Base-by-base conservation (phyloP, 257 asterid genomes). In the Salvia splendens region DNA sequence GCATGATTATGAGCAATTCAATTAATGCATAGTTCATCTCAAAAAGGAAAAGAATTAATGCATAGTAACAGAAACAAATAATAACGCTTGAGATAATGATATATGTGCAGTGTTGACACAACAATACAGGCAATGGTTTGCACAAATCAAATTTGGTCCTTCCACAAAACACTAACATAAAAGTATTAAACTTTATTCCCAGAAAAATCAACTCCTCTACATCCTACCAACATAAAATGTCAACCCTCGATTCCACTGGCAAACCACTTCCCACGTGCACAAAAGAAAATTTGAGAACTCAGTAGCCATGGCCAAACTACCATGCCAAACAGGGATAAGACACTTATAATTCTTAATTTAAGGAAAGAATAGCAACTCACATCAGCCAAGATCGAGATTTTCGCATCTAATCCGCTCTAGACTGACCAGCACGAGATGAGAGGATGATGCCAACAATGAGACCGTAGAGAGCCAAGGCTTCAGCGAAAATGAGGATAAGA, bases 351-450 rank as follows among this genome's bases (percentile, higher is more conserved):
- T 66, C 61, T 24, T 67, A 63, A 51, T 48, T 47, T 52, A 59
- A 42, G 72, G 67, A 35, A 73, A 45, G 58, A 72, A 61, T 47
- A n/a, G 61, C 17, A 56, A 49, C 48, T 45, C 17, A 33, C 38
- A 11, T 42, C 43, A 14, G 28, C 75, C 42, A 12, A 47, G 41
- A 53, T 6, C 36, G 12, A 47, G 41, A 53, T 6, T 40, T n/a
- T 30, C 57, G 67, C 57, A 20, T 73, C 75, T 84, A 84, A 38
- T 84, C 89, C 8, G 89, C 89, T 74, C 89, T 70, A 17, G 89
- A 83, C 75, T 83, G 89, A 56, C 89, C 89, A 60, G 89, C 89
- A 16, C 89, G 89, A 61, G 89, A 83, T 33, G 89, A 83, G 69
- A 83, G 89, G 65, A 83, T 83, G 77, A 83, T 83, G 65, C 88